These are phyloP conservation scores for Chaetoceros muelleri DNA, from an alignment of 108 stramenopile genomes.

Conservation along the genomic window DNA sequence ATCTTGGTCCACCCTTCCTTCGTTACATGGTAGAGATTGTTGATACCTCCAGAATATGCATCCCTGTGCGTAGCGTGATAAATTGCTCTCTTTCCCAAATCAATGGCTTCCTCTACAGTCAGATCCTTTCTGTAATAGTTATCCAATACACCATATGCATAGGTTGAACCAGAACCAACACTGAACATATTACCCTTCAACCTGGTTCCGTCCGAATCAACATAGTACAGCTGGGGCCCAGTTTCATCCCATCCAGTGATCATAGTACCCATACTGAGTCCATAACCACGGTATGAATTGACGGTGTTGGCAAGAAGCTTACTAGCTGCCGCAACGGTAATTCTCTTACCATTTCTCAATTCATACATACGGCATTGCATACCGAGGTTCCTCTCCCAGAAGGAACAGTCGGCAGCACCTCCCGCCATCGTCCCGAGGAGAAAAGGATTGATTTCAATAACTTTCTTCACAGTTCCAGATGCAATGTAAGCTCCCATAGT, in stretches of 20 bases:
- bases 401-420: slow-evolving; percentile 98
- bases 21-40: slow-evolving; percentile 94
- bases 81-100: slow-evolving; percentile 98
- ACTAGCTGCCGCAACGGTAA: slow-evolving; percentile 95
- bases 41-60: slow-evolving; percentile 96
- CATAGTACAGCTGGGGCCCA: slow-evolving; percentile 98
- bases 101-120: slow-evolving; percentile 98
- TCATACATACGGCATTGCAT: slow-evolving; percentile 97
- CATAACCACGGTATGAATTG: slow-evolving; percentile 95
- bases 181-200: slow-evolving; percentile 95
- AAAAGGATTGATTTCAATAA: slow-evolving; percentile 98
- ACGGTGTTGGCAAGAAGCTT: slow-evolving; percentile 97
- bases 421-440: slow-evolving; percentile 99
- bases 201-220: slow-evolving; percentile 98
- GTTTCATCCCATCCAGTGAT: slow-evolving; percentile 98
- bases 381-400: slow-evolving; percentile 98
- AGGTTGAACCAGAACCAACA: slow-evolving; percentile 97
- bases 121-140: slow-evolving; percentile 88
- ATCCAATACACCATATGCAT: slow-evolving; percentile 99
- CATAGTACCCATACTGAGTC: slow-evolving; percentile 98
- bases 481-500: slow-evolving; percentile 99
- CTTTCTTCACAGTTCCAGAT: slow-evolving; percentile 93
- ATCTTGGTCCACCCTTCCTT: slow-evolving; percentile 96
- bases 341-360: slow-evolving; percentile 93
- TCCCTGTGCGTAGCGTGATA: slow-evolving; percentile 99